Conservation (phyloP, 202 grass and related monocot species). For the Saccharum hybrid region DNA sequence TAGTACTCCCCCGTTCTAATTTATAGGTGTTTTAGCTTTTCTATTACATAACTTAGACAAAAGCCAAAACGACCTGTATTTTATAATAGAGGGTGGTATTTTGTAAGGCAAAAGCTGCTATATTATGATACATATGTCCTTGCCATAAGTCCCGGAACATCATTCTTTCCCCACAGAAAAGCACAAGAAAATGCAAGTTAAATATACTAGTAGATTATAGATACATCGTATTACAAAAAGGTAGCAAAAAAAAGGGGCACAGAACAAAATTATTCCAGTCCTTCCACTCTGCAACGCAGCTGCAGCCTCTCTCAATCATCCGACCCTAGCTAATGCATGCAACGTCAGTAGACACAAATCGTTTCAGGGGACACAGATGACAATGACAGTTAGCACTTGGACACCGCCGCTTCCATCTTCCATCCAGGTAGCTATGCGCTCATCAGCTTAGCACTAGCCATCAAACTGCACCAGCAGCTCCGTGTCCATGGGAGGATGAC, state of each 20-base stretch:
- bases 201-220: conserved; percentile 3
- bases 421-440: neutral
- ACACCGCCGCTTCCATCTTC: neutral
- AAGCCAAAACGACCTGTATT: too few relatives aligned
- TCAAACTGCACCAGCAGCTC: conserved; percentile 53
- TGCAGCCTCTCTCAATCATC: conserved; percentile 36
- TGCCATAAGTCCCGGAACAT: neutral
- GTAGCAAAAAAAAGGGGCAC: conserved; percentile 33
- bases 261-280: conserved; percentile 56
- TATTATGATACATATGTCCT: neutral
- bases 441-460: neutral
- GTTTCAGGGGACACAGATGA: conserved; percentile 32
- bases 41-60: too few relatives aligned
- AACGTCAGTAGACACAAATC: conserved; percentile 43
- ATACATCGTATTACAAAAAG: conserved; percentile 15
- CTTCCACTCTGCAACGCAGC: conserved; percentile 31
- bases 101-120: neutral
- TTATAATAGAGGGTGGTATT: neutral
- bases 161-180: conserved; percentile 7
- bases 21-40: too few relatives aligned
- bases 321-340: conserved; percentile 40
- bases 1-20: too few relatives aligned
- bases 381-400: conserved; percentile 43
- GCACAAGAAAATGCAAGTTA: conserved; percentile 13
- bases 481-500: conserved; percentile 51